phyloP scores from a whole-genome alignment of 2,329 filamentous ascomycete species.

The Aaosphaeria arxii region DNA sequence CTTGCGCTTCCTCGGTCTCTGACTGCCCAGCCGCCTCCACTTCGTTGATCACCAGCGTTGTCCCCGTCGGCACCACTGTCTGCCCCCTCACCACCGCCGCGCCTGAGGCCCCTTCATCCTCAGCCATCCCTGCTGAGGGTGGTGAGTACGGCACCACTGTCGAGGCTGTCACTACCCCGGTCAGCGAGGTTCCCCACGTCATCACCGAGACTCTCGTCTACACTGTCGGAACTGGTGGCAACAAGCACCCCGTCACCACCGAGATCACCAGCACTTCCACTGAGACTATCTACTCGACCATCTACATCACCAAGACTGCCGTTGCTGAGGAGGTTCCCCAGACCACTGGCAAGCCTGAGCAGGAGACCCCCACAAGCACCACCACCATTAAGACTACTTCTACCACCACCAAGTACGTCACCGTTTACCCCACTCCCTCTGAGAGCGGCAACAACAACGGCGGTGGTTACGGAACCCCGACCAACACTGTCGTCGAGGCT shows the following conservation, averaged over 20 bases:
- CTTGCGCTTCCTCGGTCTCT: slow-evolving; percentile 34
- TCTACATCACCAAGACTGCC: slow-evolving; percentile 25
- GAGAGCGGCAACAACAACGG: neutral
- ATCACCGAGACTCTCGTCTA: slow-evolving; percentile 43
- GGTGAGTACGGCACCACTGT: neutral
- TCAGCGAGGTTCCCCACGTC: slow-evolving; percentile 27
- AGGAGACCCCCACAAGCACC: slow-evolving; percentile 12
- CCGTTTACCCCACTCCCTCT: slow-evolving; percentile 25
- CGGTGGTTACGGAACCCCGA: slow-evolving; percentile 4
- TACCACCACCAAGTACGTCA: slow-evolving; percentile 34
- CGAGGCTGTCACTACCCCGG: slow-evolving; percentile 14
- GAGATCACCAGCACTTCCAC: slow-evolving; percentile 29
- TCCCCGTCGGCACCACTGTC: slow-evolving; percentile 43
- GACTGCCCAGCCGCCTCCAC: slow-evolving; percentile 37
- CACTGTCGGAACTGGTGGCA: slow-evolving; percentile 40
- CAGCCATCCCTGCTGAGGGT: slow-evolving; percentile 7
- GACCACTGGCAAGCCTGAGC: slow-evolving; percentile 7
- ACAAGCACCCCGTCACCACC: slow-evolving; percentile 45
- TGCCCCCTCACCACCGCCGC: slow-evolving; percentile 30
- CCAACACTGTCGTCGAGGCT: neutral
- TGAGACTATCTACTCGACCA: slow-evolving; percentile 30
- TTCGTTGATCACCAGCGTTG: slow-evolving; percentile 37
- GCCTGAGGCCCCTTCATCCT: slow-evolving; percentile 1
- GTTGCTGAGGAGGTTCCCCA: slow-evolving; percentile 2
- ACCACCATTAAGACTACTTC: slow-evolving; percentile 31